Base-by-base conservation (phyloP, 1,284 basidiomycete genomes). In the Fistulinella cinereoalba region DNA sequence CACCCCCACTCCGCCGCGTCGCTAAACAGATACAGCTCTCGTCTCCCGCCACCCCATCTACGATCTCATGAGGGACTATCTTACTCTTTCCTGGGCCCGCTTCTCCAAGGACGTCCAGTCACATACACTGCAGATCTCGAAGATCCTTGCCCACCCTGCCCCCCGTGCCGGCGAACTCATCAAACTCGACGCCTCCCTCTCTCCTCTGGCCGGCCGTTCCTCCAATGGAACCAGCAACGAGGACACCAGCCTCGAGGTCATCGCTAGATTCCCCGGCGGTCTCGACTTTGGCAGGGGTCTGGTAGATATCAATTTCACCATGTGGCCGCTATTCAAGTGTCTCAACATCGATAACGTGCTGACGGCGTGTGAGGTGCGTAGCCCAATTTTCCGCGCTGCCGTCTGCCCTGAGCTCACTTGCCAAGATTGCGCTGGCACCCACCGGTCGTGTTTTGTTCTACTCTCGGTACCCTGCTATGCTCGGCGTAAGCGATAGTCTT, bases 251-350 rank as follows among this genome's bases (percentile, higher is more conserved):
- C 70, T 92, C 29, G 88, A 92, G 64, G 88, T 92, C 50, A 84
- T 92, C 37, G 86, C 89, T 21, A 81, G 88, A 43, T 91, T 92
- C 71, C 88, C 88, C 23, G 88, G 88, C 28, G 88, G 88, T 15
- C 75, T 92, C 37, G 88, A 92, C 65, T 92, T 92, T 60, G 88
- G 88, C 18, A 77, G 83, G 43, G 88, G 88, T 6, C 70, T 92
- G 43, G 88, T 92, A 23, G 88, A 92, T 56, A 87, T 89, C 58
- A 92, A 92, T 66, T 95, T 96, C 64, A 92, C 93, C 40, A 92
- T 97, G 82, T 98, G 94, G 93, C 95, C 95, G 0, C 65, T 98
- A 44, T 97, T 98, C 79, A 92, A 96, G 65, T 89, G 88, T 53
- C 70, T 98, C 49, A 94, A 94, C 58, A 80, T 97, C 49, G 95